Conservation (phyloP, 2,329 filamentous ascomycete genomes). For the Aspergillus tamarii region DNA sequence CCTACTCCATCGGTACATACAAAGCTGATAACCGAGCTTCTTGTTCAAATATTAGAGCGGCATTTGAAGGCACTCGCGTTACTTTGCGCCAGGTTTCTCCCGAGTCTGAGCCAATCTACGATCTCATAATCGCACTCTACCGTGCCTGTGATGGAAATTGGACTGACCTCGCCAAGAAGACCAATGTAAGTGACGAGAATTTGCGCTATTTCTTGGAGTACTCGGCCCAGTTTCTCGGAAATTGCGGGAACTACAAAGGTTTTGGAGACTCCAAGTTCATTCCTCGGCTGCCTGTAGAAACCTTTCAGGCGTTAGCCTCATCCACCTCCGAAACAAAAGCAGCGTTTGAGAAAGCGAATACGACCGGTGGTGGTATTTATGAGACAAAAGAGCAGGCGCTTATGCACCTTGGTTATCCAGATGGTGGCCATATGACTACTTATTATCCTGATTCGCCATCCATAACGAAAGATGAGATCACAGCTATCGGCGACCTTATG, state of each 20-base stretch:
- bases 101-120: conserved; percentile 79
- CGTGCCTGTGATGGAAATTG: conserved; percentile 70
- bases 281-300: conserved; percentile 67
- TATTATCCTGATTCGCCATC: conserved; percentile 78
- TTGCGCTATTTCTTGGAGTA: conserved; percentile 75
- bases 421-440: conserved; percentile 75
- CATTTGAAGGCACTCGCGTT: conserved; percentile 75
- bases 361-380: conserved; percentile 67
- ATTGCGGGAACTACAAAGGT: conserved; percentile 83
- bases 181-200: conserved; percentile 65
- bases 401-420: conserved; percentile 76
- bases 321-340: conserved; percentile 62
- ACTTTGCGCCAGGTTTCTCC: conserved; percentile 81
- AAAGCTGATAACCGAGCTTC: conserved; percentile 14
- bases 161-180: conserved; percentile 66
- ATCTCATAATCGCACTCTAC: conserved; percentile 76
- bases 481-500: conserved; percentile 71
- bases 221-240: conserved; percentile 76
- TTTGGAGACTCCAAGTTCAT: conserved; percentile 86
- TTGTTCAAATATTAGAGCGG: conserved; percentile 58
- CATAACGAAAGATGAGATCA: conserved; percentile 76
- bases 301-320: conserved; percentile 66
- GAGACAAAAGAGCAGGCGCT: conserved; percentile 64
- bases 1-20: not conserved
- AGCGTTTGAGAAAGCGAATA: conserved; percentile 67